Evolutionary conservation across 1,139 yeast species (phyloP).

Genomic region (Suhomyces wounanorum): DNA sequence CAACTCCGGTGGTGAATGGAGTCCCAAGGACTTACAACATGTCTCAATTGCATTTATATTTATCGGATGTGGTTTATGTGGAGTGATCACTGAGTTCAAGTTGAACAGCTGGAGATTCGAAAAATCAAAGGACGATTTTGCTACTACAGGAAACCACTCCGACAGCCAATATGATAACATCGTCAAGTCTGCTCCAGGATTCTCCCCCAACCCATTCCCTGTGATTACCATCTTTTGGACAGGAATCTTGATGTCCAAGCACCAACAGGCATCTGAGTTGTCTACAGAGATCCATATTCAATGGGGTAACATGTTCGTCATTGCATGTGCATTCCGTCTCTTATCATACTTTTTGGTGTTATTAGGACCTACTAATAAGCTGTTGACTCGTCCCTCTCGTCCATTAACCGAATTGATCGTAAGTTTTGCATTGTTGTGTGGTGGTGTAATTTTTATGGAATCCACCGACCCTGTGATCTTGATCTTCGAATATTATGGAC

Average conservation of each 20-base stretch:
- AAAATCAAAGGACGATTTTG: slow-evolving; percentile 33
- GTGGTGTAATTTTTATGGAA: slow-evolving; percentile 91
- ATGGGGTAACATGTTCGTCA: slow-evolving; percentile 85
- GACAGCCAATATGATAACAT: slow-evolving; percentile 19
- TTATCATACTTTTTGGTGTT: slow-evolving; percentile 63
- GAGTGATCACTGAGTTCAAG: slow-evolving; percentile 72
- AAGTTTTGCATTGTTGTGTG: slow-evolving; percentile 76
- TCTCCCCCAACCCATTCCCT: slow-evolving; percentile 90
- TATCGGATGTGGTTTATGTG: slow-evolving; percentile 91
- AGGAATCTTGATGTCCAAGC: slow-evolving; percentile 94
- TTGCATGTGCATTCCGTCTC: slow-evolving; percentile 76
- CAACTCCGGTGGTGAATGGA: slow-evolving; percentile 78
- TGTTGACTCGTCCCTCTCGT: slow-evolving; percentile 45
- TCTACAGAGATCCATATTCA: slow-evolving; percentile 82
- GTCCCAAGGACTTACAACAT: slow-evolving; percentile 92
- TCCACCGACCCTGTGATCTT: slow-evolving; percentile 82
- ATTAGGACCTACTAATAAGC: slow-evolving; percentile 42
- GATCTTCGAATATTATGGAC: slow-evolving; percentile 82
- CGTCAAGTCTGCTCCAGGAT: slow-evolving; percentile 64
- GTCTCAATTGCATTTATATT: slow-evolving; percentile 93
- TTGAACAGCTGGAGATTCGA: slow-evolving; percentile 51
- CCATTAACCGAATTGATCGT: slow-evolving; percentile 86
- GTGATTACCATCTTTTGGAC: slow-evolving; percentile 93
- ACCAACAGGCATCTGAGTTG: slow-evolving; percentile 75
- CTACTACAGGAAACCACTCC: slow-evolving; percentile 5